Percentiles rank a stretch among this genome's conserved stretches.
Evolutionary conservation across 2,329 filamentous ascomycete genomes (phyloP).

Genomic region (Juglanconis oblonga): DNA sequence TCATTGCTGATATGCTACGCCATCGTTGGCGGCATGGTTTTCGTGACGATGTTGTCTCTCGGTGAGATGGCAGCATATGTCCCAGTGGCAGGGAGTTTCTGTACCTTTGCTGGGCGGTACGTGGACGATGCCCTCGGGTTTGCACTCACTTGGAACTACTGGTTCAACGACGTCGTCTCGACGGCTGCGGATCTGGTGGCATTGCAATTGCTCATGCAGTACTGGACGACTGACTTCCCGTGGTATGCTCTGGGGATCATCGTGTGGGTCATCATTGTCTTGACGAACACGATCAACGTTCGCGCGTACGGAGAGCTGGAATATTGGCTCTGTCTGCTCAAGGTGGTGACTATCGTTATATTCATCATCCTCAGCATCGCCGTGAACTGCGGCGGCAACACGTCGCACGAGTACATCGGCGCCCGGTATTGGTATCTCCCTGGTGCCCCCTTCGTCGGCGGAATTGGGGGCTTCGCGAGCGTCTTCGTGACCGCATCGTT

Average conservation of each 20-base stretch:
- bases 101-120: conserved; percentile 52
- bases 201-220: conserved; percentile 55
- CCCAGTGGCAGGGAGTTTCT: conserved; percentile 52
- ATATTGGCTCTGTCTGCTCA: conserved; percentile 55
- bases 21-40: conserved; percentile 56
- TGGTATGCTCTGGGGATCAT: conserved; percentile 62
- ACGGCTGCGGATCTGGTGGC: conserved; percentile 60
- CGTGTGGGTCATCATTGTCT: conserved; percentile 55
- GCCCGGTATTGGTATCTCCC: conserved; percentile 55
- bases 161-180: conserved; percentile 64
- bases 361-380: conserved; percentile 64
- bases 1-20: conserved; percentile 56
- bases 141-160: conserved; percentile 58
- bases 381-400: conserved; percentile 59
- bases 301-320: conserved; percentile 54
- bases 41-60: conserved; percentile 55
- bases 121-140: conserved; percentile 54
- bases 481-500: conserved; percentile 63
- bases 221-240: conserved; percentile 61
- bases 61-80: conserved; percentile 61
- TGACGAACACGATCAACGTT: conserved; percentile 50
- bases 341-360: conserved; percentile 51
- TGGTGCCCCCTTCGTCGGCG: conserved; percentile 62
- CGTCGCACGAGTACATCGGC: conserved; percentile 52
- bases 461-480: conserved; percentile 63